Base-by-base conservation (phyloP, 2,329 filamentous ascomycete species). In the Didymella lethalis region DNA sequence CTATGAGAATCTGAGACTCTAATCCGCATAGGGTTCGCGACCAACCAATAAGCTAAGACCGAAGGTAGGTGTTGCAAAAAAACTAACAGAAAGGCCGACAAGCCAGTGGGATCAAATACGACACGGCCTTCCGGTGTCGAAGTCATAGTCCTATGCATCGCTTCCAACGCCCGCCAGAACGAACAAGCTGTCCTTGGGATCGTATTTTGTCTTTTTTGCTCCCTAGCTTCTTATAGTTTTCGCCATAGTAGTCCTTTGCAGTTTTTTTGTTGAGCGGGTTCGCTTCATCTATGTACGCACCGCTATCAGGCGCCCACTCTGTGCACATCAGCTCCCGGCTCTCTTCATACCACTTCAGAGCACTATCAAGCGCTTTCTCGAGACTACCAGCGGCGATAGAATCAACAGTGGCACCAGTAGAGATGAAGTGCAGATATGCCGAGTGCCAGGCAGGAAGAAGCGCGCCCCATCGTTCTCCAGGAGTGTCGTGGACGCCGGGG, bases 401-500 rank as follows among this genome's bases (percentile, higher is more conserved):
- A 46, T 48, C 20, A 3, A 54, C 4, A 44, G 59, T 12, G 4
- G 64, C 71, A 0, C 73, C 70, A 4, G 63, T 71, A 2, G 68
- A 56, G 48, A 75, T 70, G 14, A 71, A 56, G 36, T 76, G 75
- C 2, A 73, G 51, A 23, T 78, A 78, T 4, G 75, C 68, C 2
- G 58, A 61, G 20, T 72, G 68, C 77, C 78, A 80, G 0, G 71
- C 72, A 0, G 72, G 71, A 29, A 69, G 61, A 20, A 77, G 62
- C 7, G 74, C 67, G 28, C 73, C 74, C 57, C 57, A 72, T 28
- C 32, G 59, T 8, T 50, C n/a, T 2, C 52, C 41, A 2, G 66
- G 49, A 0, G 53, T 63, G 25, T 70, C 59, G 26, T 63, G 61
- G 2, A 74, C 68, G 14, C 73, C 73, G 5, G 68, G 68, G 65